A percentile compares a stretch with the other conserved stretches of the same genome.
These are phyloP conservation scores for Fonsecaea nubica DNA, from an alignment of 2,329 filamentous ascomycete genomes.

Conservation along the genomic window DNA sequence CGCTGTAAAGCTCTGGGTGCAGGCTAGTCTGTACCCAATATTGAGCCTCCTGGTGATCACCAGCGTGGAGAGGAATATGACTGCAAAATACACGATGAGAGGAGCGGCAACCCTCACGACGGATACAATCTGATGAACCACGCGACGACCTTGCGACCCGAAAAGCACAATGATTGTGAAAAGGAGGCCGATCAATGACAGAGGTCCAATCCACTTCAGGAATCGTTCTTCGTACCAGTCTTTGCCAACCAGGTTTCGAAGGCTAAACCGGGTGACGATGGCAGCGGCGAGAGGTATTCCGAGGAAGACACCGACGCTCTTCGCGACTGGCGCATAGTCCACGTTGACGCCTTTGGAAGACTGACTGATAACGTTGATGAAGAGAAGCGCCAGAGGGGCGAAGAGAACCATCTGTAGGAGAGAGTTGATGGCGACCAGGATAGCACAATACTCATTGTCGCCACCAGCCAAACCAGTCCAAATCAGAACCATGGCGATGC, in stretches of 20 bases:
- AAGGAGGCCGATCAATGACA: constrained; percentile 80
- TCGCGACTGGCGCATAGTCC: constrained; percentile 72
- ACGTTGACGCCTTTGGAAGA: constrained; percentile 48
- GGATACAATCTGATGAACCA: constrained; percentile 82
- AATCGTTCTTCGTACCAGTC: constrained; percentile 73
- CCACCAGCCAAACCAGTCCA: constrained; percentile 81
- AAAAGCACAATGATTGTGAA: constrained; percentile 90
- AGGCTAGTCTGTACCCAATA: constrained; percentile 72
- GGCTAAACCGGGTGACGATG: constrained; percentile 71
- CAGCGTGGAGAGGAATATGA: constrained; percentile 76
- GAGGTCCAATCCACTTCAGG: constrained; percentile 71
- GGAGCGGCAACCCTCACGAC: constrained; percentile 83
- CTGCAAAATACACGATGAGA: constrained; percentile 77
- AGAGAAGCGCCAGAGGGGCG: constrained; percentile 71
- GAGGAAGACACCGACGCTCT: constrained; percentile 82
- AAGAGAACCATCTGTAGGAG: constrained; percentile 76
- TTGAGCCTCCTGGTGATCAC: constrained; percentile 68
- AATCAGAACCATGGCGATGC: constrained; percentile 84
- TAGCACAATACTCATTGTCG: constrained; percentile 81
- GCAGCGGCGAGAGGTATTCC: constrained; percentile 83
- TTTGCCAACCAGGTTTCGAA: constrained; percentile 62
- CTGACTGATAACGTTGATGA: constrained; percentile 71
- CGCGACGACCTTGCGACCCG: constrained; percentile 76
- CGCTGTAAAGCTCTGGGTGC: constrained; percentile 85
- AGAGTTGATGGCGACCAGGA: constrained; percentile 77